Evolutionary conservation across 805 yeast species (phyloP).

Genomic region (Cyberlindnera subsufficiens): DNA sequence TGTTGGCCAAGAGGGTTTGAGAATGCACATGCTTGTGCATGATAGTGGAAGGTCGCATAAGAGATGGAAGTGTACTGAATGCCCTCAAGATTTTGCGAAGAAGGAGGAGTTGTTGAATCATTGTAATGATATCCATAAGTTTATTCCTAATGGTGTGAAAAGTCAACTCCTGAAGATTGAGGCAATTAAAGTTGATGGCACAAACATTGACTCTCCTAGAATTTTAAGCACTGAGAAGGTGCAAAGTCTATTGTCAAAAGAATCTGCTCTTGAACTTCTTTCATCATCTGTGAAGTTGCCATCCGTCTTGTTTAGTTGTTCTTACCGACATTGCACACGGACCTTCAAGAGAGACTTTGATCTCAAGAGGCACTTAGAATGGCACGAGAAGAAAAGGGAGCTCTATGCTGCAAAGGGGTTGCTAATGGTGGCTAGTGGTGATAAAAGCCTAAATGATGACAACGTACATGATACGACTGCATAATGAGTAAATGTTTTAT

Average conservation of each 20-base stretch:
- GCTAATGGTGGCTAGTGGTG: constrained; percentile 3
- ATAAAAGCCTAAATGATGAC: not conserved
- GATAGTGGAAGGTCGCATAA: constrained; percentile 34
- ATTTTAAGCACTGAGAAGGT: constrained; percentile 17
- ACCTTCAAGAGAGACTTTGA: constrained; percentile 46
- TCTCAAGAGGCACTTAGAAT: constrained; percentile 41
- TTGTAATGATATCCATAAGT: constrained; percentile 38
- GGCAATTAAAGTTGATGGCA: not conserved
- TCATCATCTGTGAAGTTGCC: constrained; percentile 26
- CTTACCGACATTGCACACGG: constrained; percentile 45
- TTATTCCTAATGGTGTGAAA: constrained; percentile 15
- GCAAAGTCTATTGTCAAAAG: constrained; percentile 22
- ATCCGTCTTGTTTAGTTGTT: constrained; percentile 36
- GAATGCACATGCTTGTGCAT: constrained; percentile 71
- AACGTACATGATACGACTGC: not conserved
- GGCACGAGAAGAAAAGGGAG: constrained; percentile 38
- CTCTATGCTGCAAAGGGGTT: constrained; percentile 7
- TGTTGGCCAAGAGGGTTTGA: constrained; percentile 64
- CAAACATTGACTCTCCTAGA: not conserved
- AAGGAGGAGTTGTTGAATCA: constrained; percentile 55
- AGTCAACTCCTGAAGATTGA: not conserved
- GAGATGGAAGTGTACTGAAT: constrained; percentile 61
- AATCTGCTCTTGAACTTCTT: constrained; percentile 25
- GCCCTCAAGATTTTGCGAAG: constrained; percentile 46
- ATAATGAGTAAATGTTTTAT: too few species aligned